Evolutionary conservation across 1,284 basidiomycete species (phyloP).

Genomic region (Veloboletus limbatus): DNA sequence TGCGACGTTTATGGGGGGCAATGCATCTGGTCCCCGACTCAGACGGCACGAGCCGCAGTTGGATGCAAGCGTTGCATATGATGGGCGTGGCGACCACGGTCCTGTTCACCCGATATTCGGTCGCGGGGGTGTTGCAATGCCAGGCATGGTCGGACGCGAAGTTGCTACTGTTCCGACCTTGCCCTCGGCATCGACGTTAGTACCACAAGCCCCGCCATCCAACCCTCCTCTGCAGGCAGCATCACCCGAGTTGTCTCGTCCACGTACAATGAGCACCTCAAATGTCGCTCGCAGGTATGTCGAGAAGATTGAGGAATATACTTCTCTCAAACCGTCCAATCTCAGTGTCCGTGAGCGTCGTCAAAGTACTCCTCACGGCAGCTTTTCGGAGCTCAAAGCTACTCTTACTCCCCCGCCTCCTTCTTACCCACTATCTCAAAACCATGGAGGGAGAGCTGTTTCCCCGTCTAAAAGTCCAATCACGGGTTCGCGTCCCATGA

Average conservation of each 20-base stretch:
- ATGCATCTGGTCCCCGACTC: slow-evolving; percentile 60
- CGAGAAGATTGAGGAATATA: slow-evolving; percentile 34
- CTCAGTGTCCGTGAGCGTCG: slow-evolving; percentile 35
- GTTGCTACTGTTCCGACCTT: slow-evolving; percentile 2
- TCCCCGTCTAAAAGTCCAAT: slow-evolving; percentile 13
- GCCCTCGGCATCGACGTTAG: slow-evolving; percentile 27
- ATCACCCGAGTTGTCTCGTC: slow-evolving; percentile 21
- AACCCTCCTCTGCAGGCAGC: slow-evolving; percentile 5
- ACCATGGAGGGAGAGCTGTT: slow-evolving; percentile 8
- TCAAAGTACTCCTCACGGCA: slow-evolving; percentile 34
- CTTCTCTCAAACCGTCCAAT: slow-evolving; percentile 12
- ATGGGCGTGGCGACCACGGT: slow-evolving; percentile 51
- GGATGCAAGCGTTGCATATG: slow-evolving; percentile 64
- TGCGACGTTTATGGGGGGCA: slow-evolving; percentile 74
- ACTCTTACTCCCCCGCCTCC: slow-evolving; percentile 40
- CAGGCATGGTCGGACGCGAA: slow-evolving; percentile 46
- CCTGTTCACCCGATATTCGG: slow-evolving; percentile 73
- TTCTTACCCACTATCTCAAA: slow-evolving; percentile 24
- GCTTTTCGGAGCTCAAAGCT: slow-evolving; percentile 32
- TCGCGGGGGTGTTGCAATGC: slow-evolving; percentile 67
- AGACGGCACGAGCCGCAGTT: slow-evolving; percentile 68
- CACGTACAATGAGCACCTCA: slow-evolving; percentile 37
- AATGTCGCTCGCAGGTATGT: slow-evolving; percentile 37
- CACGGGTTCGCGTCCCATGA: slow-evolving; percentile 23
- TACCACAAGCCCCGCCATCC: slow-evolving; percentile 3